Evolutionary conservation across 148 eudicot species (phyloP), one percentile per base, ranked within the genome.

Genomic region (Polygonum aviculare): DNA sequence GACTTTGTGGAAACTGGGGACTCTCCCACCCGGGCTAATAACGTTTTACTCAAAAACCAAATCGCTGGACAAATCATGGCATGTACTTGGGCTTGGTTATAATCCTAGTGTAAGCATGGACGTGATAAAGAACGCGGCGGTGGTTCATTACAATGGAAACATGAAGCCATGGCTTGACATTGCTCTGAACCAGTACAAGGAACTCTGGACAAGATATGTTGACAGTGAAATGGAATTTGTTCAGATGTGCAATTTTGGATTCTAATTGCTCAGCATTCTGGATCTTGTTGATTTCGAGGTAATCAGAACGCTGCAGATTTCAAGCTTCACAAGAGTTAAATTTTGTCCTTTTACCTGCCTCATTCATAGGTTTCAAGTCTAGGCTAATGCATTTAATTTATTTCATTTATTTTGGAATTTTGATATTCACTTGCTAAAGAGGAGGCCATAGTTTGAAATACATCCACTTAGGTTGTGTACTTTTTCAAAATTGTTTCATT

Each of bases 101-200:
- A 94, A 94, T 81, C 98, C 98, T 2, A 90, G 98, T 80, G 87
- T 90, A 73, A 88, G 98, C 84, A 88, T 94, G 95, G 97, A 94
- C 79, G 93, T 90, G 79, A 94, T 94, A 35, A 82, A 84, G 38
- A 88, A 90, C 69, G 98, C 97, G 72, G 94, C 97, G 14, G 98
- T 94, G 59, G 86, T 94, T 71, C 98, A 91, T 84, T 94, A 87
- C 84, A 94, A 90, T 21, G 98, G 98, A 75, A 91, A 89, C 83
- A 90, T 93, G 98, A 93, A 93, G 72, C 98, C 98, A 38, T 70
- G 74, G 74, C 74, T 70, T 5, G 98, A 93, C 82, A 93, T 93
- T 78, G 96, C 92, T 47, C 81, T 91, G 87, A 91, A 88, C 82
- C 92, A 85, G 60, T 93, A 84, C 78, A 89, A 89, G 88, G 84